Base-by-base conservation (phyloP, 768 basidiomycete genomes). In the Boletellus ananas region DNA sequence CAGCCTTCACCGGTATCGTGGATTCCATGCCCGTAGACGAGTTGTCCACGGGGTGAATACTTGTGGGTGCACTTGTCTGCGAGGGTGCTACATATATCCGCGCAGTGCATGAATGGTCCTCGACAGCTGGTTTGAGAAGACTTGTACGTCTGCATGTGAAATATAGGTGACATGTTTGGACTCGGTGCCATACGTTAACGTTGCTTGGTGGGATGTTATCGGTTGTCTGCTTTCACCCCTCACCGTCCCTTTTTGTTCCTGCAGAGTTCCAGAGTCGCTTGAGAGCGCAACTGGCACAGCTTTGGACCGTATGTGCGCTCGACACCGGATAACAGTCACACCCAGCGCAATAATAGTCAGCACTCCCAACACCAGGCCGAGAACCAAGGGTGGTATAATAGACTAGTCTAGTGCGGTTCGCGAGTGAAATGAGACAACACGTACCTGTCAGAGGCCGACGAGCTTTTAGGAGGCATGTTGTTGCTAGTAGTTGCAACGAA, bases 41-140 rank as follows among this genome's bases (percentile, higher is more conserved):
- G 16, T 51, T 49, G 7, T 62, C 52, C 2, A 38, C 25, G 6
- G 59, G 54, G 7, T 29, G 29, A 27, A 27, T 8, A 8, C 25
- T 29, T 7, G 29, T 11, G 11, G 29, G 29, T 29, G 11, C 29
- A 31, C 49, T 51, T n/a, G 47, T 59, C 31, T 36, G 52, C 12
- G 53, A 63, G 40, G 55, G 50, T 21, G n/a, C 49, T 6, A 25
- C 7, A 7, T 43, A 25, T 25, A 7, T 43, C 31, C 20, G 45
- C 42, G 31, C 42, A 40, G 40, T 60, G 49, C 34, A 43, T 45
- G 48, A 64, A 64, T 37, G 53, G 34, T 34, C 36, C 47, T 33
- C 33, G 41, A 5, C 47, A 16, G 14, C 54, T 58, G 20, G 36
- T 56, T 27, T 55, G 43, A 42, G 47, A 45, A 20, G 49, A 58